Conservation (phyloP, 495 filamentous ascomycete species). For the Penicillium odoratum region DNA sequence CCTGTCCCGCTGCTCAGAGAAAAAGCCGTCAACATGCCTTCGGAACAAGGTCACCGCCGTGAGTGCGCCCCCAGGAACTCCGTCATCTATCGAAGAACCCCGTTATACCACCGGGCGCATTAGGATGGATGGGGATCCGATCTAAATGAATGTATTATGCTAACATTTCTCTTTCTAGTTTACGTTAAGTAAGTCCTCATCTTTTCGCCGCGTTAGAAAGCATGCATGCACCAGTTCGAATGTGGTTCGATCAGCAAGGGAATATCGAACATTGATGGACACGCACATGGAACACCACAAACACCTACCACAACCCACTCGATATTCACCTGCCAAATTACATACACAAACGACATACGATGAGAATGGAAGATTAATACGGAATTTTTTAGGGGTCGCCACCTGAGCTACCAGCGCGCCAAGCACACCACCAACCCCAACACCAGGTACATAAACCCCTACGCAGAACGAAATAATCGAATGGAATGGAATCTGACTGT, state of each 20-base stretch:
- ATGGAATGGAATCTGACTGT: slow-evolving; percentile 32
- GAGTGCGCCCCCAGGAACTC: slow-evolving; percentile 46
- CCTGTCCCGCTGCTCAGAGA: slow-evolving; percentile 50
- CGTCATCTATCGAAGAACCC: slow-evolving; percentile 13
- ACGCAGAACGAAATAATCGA: slow-evolving; percentile 8
- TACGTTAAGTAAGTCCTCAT: slow-evolving; percentile 83
- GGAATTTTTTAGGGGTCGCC: slow-evolving; percentile 69
- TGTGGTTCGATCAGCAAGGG: slow-evolving; percentile 12
- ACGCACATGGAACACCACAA: slow-evolving; percentile 2
- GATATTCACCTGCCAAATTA: slow-evolving; percentile 3
- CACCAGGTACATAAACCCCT: slow-evolving; percentile 54
- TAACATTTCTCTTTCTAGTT: slow-evolving; percentile 57
- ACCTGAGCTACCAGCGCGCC: slow-evolving; percentile 90
- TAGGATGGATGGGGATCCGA: slow-evolving; percentile 13
- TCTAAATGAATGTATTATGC: slow-evolving; percentile 21
- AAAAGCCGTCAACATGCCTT: slow-evolving; percentile 69
- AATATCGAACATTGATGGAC: slow-evolving; percentile 13
- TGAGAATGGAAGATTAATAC: slow-evolving; percentile 36
- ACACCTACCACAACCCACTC: slow-evolving; percentile 3
- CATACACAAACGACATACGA: slow-evolving; percentile 8
- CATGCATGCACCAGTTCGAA: slow-evolving; percentile 21
- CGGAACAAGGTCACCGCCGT: slow-evolving; percentile 82
- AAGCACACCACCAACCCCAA: slow-evolving; percentile 81
- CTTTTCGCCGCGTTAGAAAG: slow-evolving; percentile 18
- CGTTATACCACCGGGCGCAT: slow-evolving; percentile 18